Conservation (phyloP, 2,329 filamentous ascomycete genomes). For the Coniella lustricola region DNA sequence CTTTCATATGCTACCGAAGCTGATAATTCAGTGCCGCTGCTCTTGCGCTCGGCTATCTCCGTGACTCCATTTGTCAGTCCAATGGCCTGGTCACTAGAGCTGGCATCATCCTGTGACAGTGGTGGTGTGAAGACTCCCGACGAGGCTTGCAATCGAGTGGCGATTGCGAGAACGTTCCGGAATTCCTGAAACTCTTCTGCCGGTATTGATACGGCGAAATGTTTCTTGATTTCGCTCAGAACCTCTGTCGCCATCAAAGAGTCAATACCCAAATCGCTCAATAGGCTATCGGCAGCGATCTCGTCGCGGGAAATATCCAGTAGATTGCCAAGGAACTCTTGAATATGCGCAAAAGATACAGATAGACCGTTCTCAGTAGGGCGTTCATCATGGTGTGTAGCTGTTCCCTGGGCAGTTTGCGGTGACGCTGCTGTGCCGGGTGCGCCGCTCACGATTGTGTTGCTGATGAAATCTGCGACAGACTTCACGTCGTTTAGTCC, state of each 20-base stretch:
- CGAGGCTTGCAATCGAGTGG: not conserved
- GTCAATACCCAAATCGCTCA: conserved; percentile 28
- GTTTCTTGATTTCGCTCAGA: conserved; percentile 19
- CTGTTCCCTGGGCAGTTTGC: too few species aligned
- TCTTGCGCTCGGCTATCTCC: not conserved
- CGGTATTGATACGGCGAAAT: not conserved
- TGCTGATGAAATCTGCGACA: not conserved
- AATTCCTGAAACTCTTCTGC: not conserved
- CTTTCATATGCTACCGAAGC: conserved; percentile 8
- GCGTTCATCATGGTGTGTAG: too few species aligned
- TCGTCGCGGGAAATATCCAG: conserved; percentile 6
- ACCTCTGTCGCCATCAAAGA: conserved; percentile 28
- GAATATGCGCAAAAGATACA: not conserved
- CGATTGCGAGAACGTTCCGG: not conserved
- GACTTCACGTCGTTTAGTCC: not conserved
- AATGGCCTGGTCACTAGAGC: too few species aligned
- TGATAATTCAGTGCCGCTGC: not conserved
- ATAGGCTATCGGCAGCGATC: conserved; percentile 15
- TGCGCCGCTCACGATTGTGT: too few species aligned
- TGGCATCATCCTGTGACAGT: not conserved
- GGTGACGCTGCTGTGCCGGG: too few species aligned
- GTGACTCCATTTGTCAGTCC: too few species aligned
- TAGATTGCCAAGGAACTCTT: not conserved
- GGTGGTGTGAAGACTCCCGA: not conserved
- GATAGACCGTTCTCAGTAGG: not conserved